Percentiles rank a stretch among this genome's conserved stretches.
These are phyloP conservation scores for Dicorynia guianensis DNA, from an alignment of 306 rosid genomes.

Conservation along the genomic window DNA sequence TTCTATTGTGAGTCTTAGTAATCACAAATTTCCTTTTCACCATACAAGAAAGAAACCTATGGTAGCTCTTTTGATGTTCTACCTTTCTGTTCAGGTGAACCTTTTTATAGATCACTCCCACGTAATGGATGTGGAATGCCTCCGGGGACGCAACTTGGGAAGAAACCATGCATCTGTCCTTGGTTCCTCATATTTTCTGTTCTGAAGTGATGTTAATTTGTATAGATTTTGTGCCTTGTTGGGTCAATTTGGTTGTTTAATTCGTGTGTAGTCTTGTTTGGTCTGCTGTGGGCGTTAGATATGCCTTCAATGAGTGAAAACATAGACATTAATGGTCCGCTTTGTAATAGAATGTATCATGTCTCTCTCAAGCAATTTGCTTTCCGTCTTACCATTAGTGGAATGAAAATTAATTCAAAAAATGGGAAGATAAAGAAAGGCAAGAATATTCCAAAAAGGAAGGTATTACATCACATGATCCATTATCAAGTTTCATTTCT, in stretches of 20 bases:
- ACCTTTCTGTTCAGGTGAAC: constrained; percentile 68
- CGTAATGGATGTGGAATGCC: constrained; percentile 89
- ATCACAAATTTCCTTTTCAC: not conserved
- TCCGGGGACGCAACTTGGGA: constrained; percentile 84
- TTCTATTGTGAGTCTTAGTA: not conserved
- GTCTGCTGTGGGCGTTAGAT: not conserved
- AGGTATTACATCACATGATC: too few species aligned
- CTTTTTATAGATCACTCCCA: constrained; percentile 92
- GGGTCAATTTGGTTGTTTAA: constrained; percentile 7
- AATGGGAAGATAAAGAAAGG: too few species aligned
- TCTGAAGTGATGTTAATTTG: constrained; percentile 42
- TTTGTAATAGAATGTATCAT: constrained; percentile 7
- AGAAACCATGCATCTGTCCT: constrained; percentile 75
- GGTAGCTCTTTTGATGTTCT: not conserved
- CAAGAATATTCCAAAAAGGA: too few species aligned
- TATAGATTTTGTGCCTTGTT: not conserved
- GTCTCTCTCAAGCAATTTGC: not conserved
- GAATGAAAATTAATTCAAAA: too few species aligned
- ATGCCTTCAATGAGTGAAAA: constrained; percentile 15
- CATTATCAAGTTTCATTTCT: too few species aligned
- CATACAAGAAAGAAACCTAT: not conserved
- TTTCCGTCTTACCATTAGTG: too few species aligned
- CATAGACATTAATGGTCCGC: not conserved
- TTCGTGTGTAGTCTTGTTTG: constrained; percentile 26
- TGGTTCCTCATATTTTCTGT: constrained; percentile 62